Base-by-base conservation (phyloP, 2,329 filamentous ascomycete genomes). In the Ophiostoma sp. region DNA sequence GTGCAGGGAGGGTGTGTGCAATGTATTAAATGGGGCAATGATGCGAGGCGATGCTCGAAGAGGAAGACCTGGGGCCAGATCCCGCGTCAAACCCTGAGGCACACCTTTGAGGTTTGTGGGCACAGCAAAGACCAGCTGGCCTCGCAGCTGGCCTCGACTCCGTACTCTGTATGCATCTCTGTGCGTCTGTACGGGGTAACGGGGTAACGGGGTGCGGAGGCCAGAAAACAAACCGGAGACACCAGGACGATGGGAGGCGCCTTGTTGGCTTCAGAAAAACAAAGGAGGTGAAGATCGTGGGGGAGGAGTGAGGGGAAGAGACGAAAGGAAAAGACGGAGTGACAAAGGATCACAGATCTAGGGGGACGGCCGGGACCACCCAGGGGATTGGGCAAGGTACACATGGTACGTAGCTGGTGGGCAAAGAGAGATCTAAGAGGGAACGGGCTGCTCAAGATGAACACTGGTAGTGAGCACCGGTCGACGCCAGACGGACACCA, bases 181-280 rank as follows among this genome's bases (percentile, higher is more conserved):
- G 33, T 71, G 57, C 39, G 28, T 39, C 50, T 71, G 69, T 64
- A 70, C 31, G 68, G 57, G 68, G 61, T 28, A 66, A 52, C 33
- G 71, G 71, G 63, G 55, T 57, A 70, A 31, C 45, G 25, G 72
- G 48, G 36, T 63, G 45, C 66, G 55, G 64, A 72, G 31, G 45
- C 45, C 45, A 66, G 68, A 70, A 66, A 73, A 50, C 57, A 71
- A 74, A 64, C 22, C 61, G 71, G 66, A 59, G 39, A 66, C 28
- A 12, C 11, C 12, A 61, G 15, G 22, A 28, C 48, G 19, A 36
- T 45, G 42, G 15, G 2, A 9, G 28, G 19, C n/a, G 22, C 22
- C n/a, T 28, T 25, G 33, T 61, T 15, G 33, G 17, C 17, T 59
- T 31, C 52, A 70, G 33, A 36, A 61, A 61, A 70, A 70, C 33